phyloP scores from a whole-genome alignment of 169 alveolate species.

The Cystoisospora suis region DNA sequence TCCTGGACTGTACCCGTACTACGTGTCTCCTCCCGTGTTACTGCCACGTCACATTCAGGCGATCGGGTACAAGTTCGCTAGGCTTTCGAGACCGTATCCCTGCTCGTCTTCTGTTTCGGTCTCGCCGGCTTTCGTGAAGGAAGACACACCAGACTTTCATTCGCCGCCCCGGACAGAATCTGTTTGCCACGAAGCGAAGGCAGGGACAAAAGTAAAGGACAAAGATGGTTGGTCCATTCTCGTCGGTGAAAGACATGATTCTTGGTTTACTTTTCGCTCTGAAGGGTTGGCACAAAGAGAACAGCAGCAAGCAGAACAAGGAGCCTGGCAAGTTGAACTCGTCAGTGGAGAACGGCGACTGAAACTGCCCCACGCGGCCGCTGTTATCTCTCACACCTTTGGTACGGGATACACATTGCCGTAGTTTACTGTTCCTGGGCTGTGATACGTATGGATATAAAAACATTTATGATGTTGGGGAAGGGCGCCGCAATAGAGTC shows the following conservation, averaged over 20 bases:
- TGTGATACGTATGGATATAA: not conserved
- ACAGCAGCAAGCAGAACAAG: not conserved
- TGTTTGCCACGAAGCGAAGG: not conserved
- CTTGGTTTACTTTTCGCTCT: no score
- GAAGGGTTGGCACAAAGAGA: no score
- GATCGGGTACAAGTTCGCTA: not conserved
- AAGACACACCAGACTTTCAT: no score
- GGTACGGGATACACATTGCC: not conserved
- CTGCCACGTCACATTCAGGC: constrained; percentile 17
- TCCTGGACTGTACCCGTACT: not conserved
- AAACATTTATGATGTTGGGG: no score
- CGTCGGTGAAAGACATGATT: no score
- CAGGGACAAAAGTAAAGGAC: not conserved
- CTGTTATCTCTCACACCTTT: constrained; percentile 17
- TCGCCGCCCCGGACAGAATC: no score
- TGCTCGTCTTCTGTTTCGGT: not conserved
- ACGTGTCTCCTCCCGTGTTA: constrained; percentile 6
- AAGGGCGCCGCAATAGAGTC: no score
- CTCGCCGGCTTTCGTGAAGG: not conserved
- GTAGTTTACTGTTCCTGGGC: not conserved
- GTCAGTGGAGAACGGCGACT: constrained; percentile 9
- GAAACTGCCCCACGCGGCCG: not conserved
- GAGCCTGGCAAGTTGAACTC: not conserved
- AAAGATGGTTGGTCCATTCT: no score
- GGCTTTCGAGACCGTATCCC: not conserved